Conservation (phyloP, 1,139 yeast species). For the Saccharomyces hybrid region DNA sequence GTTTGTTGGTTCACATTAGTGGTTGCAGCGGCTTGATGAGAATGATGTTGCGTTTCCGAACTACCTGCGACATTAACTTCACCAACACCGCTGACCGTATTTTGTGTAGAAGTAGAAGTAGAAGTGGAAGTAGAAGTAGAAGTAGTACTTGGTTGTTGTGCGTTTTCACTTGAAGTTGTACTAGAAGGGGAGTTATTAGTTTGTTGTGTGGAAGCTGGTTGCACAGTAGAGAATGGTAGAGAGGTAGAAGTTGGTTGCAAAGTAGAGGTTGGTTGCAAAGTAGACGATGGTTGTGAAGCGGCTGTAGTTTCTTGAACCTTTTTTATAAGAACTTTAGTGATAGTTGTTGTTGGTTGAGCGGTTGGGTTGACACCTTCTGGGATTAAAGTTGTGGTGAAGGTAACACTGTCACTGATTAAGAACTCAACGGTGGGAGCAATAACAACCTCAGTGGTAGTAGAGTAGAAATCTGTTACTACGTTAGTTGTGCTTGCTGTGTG, state of each 20-base stretch:
- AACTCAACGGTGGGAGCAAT: conserved; percentile 64
- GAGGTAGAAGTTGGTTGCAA: conserved; percentile 12
- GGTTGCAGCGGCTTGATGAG: conserved; percentile 6
- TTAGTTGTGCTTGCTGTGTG: conserved; percentile 54
- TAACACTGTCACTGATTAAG: conserved; percentile 51
- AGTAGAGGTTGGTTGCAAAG: neutral
- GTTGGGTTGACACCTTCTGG: conserved; percentile 30
- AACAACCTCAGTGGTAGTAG: conserved; percentile 53
- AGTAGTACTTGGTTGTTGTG: neutral
- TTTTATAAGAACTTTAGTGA: conserved; percentile 21
- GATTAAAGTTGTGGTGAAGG: conserved; percentile 49
- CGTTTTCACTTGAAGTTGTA: neutral
- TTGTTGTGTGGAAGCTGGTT: conserved; percentile 8
- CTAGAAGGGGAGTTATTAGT: neutral
- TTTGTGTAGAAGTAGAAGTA: neutral
- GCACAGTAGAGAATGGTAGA: conserved; percentile 11
- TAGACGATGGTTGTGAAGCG: conserved; percentile 5
- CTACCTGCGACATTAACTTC: neutral
- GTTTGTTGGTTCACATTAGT: neutral
- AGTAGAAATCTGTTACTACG: conserved; percentile 44
- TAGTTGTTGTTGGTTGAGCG: conserved; percentile 30
- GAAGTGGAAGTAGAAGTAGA: conserved; percentile 3
- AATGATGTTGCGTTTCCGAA: neutral
- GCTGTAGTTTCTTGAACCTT: conserved; percentile 14
- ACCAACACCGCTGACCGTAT: neutral